Conservation (phyloP, 306 rosid genomes). For the Rubus parviflorus region DNA sequence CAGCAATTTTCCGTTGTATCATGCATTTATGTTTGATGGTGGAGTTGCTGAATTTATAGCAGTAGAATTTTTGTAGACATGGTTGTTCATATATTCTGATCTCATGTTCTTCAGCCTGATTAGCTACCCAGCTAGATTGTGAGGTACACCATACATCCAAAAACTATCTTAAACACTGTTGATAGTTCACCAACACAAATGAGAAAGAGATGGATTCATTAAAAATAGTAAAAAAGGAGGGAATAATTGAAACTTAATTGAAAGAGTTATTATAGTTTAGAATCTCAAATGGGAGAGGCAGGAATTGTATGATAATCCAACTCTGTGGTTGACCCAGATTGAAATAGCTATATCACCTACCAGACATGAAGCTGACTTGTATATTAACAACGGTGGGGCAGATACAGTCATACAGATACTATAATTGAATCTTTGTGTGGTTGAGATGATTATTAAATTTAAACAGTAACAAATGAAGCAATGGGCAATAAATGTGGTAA, state of each 20-base stretch:
- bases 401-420: not conserved
- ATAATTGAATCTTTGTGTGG: not conserved
- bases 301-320: not conserved
- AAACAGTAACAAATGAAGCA: not conserved
- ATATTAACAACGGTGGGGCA: not conserved
- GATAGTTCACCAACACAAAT: not conserved
- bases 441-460: not conserved
- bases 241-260: not conserved
- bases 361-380: not conserved
- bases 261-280: not conserved
- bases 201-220: slow-evolving; percentile 1
- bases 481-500: not conserved
- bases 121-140: no score
- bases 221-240: not conserved
- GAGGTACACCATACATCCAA: not conserved
- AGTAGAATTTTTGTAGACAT: not conserved
- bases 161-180: not conserved
- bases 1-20: not conserved
- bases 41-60: not conserved
- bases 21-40: slow-evolving; percentile 6
- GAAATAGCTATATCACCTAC: not conserved
- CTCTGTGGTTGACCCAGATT: not conserved
- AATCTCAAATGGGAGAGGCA: not conserved
- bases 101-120: no score
- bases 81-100: not conserved